Conservation (phyloP, 2,329 filamentous ascomycete genomes). For the Rhynchosporium secalis region DNA sequence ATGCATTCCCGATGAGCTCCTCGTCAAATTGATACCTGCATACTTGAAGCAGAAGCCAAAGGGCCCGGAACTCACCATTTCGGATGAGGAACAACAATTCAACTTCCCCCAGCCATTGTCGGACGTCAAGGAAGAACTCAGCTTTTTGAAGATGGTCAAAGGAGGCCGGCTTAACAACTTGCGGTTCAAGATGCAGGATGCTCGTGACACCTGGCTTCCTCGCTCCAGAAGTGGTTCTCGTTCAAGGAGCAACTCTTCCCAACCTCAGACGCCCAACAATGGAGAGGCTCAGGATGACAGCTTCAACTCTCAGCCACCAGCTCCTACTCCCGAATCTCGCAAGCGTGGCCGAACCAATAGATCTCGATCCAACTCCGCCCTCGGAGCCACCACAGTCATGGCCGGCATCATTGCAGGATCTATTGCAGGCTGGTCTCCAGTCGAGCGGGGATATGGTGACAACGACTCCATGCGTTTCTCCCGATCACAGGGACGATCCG, state of each 20-base stretch:
- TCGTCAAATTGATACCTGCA: conserved; percentile 36
- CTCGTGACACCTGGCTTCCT: conserved; percentile 66
- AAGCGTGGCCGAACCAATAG: conserved; percentile 67
- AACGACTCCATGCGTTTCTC: conserved; percentile 36
- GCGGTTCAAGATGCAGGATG: conserved; percentile 75
- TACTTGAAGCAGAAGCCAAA: conserved; percentile 36
- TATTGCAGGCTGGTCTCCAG: conserved; percentile 76
- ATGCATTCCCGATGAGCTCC: conserved; percentile 68
- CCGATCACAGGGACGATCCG: conserved; percentile 35
- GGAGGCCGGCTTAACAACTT: conserved; percentile 80
- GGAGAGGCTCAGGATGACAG: conserved; percentile 51
- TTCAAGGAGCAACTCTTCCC: conserved; percentile 65
- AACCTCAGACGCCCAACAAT: conserved; percentile 62
- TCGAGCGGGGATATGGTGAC: conserved; percentile 52
- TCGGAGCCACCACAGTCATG: conserved; percentile 77
- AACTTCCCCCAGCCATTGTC: conserved; percentile 70
- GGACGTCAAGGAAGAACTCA: conserved; percentile 77
- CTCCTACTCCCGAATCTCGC: conserved; percentile 59
- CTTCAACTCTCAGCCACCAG: conserved; percentile 44
- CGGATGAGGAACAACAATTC: conserved; percentile 63
- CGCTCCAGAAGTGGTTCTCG: conserved; percentile 63
- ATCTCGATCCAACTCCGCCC: conserved; percentile 64
- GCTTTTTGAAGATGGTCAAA: conserved; percentile 77
- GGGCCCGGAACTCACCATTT: conserved; percentile 53
- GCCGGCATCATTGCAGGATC: conserved; percentile 79